phyloP scores from a whole-genome alignment of 768 basidiomycete genomes.

The Psilocybe subaeruginosa region DNA sequence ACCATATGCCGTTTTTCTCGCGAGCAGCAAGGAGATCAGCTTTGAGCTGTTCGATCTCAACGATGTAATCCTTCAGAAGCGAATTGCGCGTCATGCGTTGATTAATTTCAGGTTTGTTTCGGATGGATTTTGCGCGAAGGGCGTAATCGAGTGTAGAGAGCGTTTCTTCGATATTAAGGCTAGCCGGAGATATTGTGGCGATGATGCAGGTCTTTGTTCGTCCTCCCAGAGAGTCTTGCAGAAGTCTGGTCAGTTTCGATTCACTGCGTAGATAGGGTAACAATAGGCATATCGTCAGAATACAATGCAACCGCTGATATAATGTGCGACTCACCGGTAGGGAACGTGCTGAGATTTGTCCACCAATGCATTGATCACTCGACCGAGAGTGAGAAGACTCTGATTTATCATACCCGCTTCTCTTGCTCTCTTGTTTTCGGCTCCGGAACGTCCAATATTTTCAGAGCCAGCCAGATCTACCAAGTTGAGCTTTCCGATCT shows the following conservation, averaged over 20 bases:
- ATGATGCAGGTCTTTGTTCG: slow-evolving; percentile 98
- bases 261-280: slow-evolving; percentile 53
- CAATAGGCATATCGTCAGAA: not conserved
- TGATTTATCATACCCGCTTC: slow-evolving; percentile 99
- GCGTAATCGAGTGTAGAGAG: slow-evolving; percentile 98
- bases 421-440: slow-evolving; percentile 91
- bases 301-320: not conserved
- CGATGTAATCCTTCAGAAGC: slow-evolving; percentile 90
- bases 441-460: slow-evolving; percentile 94
- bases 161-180: slow-evolving; percentile 95
- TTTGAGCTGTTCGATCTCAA: slow-evolving; percentile 92
- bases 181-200: slow-evolving; percentile 93
- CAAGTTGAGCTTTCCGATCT: slow-evolving; percentile 94
- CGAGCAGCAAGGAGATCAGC: slow-evolving; percentile 88
- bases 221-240: slow-evolving; percentile 99
- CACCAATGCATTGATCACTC: slow-evolving; percentile 96
- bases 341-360: slow-evolving; percentile 92
- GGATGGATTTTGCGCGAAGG: slow-evolving; percentile 91
- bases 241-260: slow-evolving; percentile 94
- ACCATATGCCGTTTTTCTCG: slow-evolving; percentile 95
- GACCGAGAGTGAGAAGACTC: slow-evolving; percentile 92
- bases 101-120: slow-evolving; percentile 94
- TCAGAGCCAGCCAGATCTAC: slow-evolving; percentile 98
- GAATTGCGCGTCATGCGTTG: slow-evolving; percentile 92
- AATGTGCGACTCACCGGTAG: slow-evolving; percentile 64